Conservation (phyloP, 768 basidiomycete species). For the Termitomyces sp. region DNA sequence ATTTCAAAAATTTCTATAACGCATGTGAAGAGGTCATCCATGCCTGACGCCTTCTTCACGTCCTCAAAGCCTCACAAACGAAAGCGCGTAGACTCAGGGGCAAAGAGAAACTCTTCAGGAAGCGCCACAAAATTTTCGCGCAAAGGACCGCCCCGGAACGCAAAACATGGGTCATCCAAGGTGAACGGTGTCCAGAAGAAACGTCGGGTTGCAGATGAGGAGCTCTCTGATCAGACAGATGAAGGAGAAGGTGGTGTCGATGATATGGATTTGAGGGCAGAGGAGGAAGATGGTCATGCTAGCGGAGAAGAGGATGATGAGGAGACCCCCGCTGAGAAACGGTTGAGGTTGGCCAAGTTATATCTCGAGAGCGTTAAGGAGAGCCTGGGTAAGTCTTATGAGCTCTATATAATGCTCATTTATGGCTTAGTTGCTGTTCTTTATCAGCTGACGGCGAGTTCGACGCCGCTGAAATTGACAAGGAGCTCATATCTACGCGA, state of each 20-base stretch:
- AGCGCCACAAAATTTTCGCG: conserved; percentile 21
- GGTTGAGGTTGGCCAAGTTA: conserved; percentile 84
- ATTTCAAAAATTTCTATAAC: conserved; percentile 2
- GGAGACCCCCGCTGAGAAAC: conserved; percentile 92
- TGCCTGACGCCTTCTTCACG: conserved; percentile 86
- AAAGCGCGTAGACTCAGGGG: conserved; percentile 41
- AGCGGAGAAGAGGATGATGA: conserved; percentile 83
- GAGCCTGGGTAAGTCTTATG: conserved; percentile 51
- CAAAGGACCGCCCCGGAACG: conserved; percentile 19
- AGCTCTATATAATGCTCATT: neutral
- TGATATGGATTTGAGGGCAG: conserved; percentile 67
- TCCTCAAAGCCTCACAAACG: conserved; percentile 57
- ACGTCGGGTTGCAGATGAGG: conserved; percentile 47
- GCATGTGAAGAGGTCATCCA: conserved; percentile 21
- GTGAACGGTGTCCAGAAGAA: conserved; percentile 22
- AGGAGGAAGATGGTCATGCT: conserved; percentile 41
- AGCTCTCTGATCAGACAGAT: conserved; percentile 62
- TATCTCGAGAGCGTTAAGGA: conserved; percentile 86
- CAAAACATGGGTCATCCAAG: conserved; percentile 23
- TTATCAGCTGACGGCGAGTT: conserved; percentile 77
- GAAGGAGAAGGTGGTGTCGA: conserved; percentile 55
- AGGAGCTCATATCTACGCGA: conserved; percentile 85
- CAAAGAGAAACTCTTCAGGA: conserved; percentile 22
- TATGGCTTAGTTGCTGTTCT: neutral
- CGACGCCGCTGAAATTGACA: conserved; percentile 95